These are phyloP conservation scores for Ceratocystis albifundus DNA, from an alignment of 2,329 filamentous ascomycete species.

Conservation along the genomic window DNA sequence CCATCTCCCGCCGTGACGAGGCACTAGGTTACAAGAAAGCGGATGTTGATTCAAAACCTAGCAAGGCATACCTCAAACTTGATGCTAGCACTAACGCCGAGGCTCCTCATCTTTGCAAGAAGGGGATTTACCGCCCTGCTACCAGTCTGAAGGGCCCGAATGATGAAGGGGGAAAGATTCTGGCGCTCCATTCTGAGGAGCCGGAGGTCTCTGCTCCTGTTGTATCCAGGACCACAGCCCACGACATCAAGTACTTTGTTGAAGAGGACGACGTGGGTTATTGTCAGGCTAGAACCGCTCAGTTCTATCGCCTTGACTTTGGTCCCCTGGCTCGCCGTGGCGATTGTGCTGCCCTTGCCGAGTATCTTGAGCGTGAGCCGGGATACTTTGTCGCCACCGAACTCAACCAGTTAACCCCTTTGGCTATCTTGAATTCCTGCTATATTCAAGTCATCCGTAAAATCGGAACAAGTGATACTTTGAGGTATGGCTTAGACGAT, in stretches of 20 bases:
- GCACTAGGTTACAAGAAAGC: slow-evolving; percentile 8
- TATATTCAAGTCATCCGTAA: slow-evolving; percentile 17
- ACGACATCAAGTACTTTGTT: slow-evolving; percentile 9
- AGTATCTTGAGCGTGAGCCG: slow-evolving; percentile 10
- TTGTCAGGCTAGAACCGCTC: background rate
- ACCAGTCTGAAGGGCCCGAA: background rate
- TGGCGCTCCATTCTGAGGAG: background rate
- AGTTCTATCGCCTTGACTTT: slow-evolving; percentile 15
- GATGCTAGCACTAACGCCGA: background rate
- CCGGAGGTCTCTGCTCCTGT: background rate
- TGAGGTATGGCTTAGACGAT: background rate
- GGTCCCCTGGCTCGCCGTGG: slow-evolving; percentile 1
- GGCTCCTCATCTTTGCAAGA: no score
- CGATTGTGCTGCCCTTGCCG: slow-evolving; percentile 1
- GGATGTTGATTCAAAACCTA: background rate
- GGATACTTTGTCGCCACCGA: slow-evolving; percentile 17
- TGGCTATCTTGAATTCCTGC: slow-evolving; percentile 9
- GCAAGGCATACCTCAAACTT: background rate
- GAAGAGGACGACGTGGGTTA: background rate
- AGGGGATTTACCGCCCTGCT: background rate
- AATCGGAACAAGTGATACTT: background rate
- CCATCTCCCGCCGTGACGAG: background rate
- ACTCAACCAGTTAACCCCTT: slow-evolving; percentile 11
- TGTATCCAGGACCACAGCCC: background rate
- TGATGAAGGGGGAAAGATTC: background rate